Conservation (phyloP, 192 early-diverging fungal species). For the Backusella morwellensis region DNA sequence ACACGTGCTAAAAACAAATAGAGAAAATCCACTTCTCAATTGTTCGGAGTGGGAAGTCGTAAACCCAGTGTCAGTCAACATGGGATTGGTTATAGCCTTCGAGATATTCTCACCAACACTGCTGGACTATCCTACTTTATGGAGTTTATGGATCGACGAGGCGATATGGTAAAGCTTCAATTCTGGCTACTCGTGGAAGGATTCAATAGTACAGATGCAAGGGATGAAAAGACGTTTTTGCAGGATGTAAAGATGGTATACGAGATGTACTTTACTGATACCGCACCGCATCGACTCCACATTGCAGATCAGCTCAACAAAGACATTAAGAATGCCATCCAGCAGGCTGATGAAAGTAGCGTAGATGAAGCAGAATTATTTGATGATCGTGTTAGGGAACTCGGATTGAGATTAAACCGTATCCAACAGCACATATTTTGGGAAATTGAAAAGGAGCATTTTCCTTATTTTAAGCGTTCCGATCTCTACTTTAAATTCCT, state of each 20-base stretch:
- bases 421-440: slow-evolving; percentile 65
- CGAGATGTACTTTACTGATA: slow-evolving; percentile 48
- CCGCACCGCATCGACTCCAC: slow-evolving; percentile 36
- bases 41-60: slow-evolving; percentile 18
- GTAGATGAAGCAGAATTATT: slow-evolving; percentile 3
- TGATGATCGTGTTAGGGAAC: slow-evolving; percentile 8
- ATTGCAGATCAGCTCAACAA: slow-evolving; percentile 34
- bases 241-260: slow-evolving; percentile 52
- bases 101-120: slow-evolving; percentile 64
- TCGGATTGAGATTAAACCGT: slow-evolving; percentile 30
- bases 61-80: slow-evolving; percentile 5
- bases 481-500: slow-evolving; percentile 66
- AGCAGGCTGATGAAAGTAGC: background rate
- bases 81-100: slow-evolving; percentile 20
- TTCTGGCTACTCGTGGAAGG: slow-evolving; percentile 78
- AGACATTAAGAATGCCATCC: slow-evolving; percentile 34
- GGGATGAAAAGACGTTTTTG: slow-evolving; percentile 38
- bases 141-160: slow-evolving; percentile 77
- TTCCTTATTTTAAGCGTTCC: slow-evolving; percentile 57
- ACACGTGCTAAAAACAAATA: slow-evolving; percentile 1
- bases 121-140: slow-evolving; percentile 70
- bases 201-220: slow-evolving; percentile 34
- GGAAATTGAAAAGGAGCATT: slow-evolving; percentile 59
- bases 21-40: slow-evolving; percentile 13
- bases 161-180: slow-evolving; percentile 60